Evolutionary conservation across 2,329 filamentous ascomycete genomes (phyloP), one percentile per base, ranked within the genome.

Genomic region (Cytospora chrysosperma): DNA sequence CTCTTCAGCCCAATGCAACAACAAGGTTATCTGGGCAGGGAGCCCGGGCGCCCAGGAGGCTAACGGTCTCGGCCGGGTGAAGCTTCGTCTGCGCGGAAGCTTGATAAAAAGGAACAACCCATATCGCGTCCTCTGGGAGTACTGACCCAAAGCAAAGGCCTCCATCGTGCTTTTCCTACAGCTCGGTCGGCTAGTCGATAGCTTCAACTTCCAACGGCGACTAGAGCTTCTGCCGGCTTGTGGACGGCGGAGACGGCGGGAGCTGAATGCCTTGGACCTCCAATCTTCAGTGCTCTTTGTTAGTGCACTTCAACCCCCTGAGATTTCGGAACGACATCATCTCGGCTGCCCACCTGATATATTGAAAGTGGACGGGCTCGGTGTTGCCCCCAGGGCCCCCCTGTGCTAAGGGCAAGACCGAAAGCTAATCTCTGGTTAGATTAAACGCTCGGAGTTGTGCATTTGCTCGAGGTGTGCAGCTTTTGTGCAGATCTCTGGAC

Each of bases 351-450:
- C 57, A 56, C 53, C 26, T 62, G 62, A 59, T 65, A 61, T 53
- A 63, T 65, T 52, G 61, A 59, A 65, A 65, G 64, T 65, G 64
- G 64, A 56, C 54, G 59, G 49, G 57, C 32, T 61, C 47, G 61
- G 30, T 61, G 61, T 58, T 59, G 51, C 58, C 17, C 34, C 37
- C 9, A 13, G 24, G 30, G n/a, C 21, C 19, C 57, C 60, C 52
- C 55, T 56, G 40, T 49, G 49, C 57, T 47, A 58, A 59, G 57
- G 54, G 53, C 37, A 58, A 43, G 53, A 63, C 64, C 63, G 64
- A 60, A n/a, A 61, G 64, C 64, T 65, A 65, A 51, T 53, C 37
- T 47, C 49, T 61, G 62, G 59, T 61, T 61, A 65, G 40, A 65
- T 65, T 63, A 64, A 28, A 54, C 64, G 61, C 61, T 64, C 34